Conservation (phyloP, 2,329 filamentous ascomycete genomes). For the Fusarium paranaense region DNA sequence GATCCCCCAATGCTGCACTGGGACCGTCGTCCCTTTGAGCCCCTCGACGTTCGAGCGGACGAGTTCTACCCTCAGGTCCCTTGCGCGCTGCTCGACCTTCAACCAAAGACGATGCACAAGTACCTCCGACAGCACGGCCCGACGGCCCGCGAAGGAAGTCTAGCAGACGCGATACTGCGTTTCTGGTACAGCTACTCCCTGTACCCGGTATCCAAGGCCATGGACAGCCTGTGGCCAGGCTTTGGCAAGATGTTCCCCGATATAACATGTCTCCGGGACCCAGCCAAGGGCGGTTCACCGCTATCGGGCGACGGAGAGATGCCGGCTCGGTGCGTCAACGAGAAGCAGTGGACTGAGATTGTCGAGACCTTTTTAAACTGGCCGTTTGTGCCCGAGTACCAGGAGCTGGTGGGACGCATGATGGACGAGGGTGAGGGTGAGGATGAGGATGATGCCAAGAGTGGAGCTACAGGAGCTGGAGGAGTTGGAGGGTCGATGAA, state of each 20-base stretch:
- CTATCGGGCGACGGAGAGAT: constrained; percentile 55
- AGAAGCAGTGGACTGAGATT: constrained; percentile 68
- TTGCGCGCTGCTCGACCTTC: constrained; percentile 73
- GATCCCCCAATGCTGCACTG: constrained; percentile 68
- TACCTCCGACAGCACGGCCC: constrained; percentile 61
- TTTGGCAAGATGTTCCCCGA: constrained; percentile 63
- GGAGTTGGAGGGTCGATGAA: neutral
- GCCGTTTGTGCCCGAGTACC: constrained; percentile 69
- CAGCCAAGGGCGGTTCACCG: constrained; percentile 58
- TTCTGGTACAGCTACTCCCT: constrained; percentile 59
- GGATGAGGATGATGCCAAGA: constrained; percentile 42
- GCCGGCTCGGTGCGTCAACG: constrained; percentile 61
- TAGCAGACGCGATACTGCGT: constrained; percentile 62
- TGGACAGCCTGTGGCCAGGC: constrained; percentile 70
- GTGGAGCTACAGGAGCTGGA: constrained; percentile 22
- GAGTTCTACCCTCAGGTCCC: constrained; percentile 76
- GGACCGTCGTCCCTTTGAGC: constrained; percentile 79
- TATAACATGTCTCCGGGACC: constrained; percentile 63
- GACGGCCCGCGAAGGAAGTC: constrained; percentile 58
- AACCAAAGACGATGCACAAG: constrained; percentile 66
- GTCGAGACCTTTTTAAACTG: constrained; percentile 71
- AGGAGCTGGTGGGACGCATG: constrained; percentile 59
- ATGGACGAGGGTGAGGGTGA: constrained; percentile 45
- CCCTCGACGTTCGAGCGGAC: constrained; percentile 64
- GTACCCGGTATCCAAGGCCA: constrained; percentile 55